phyloP scores from a whole-genome alignment of 2,329 filamentous ascomycete species.

The Cladosporium austrohemisphaericum region DNA sequence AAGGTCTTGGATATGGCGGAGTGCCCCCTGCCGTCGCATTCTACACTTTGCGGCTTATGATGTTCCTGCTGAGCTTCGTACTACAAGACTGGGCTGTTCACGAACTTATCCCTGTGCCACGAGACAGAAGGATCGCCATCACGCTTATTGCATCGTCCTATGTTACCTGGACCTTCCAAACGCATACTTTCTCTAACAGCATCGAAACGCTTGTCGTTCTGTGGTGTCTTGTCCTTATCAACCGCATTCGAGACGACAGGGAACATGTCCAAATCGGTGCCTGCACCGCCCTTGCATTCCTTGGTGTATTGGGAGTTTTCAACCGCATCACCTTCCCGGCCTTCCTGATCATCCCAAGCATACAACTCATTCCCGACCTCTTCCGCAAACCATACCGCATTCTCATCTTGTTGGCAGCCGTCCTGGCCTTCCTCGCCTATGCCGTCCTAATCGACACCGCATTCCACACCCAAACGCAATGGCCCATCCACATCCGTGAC shows the following conservation, averaged over 20 bases:
- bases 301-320: constrained; percentile 82
- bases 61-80: constrained; percentile 94
- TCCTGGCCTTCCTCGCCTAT: constrained; percentile 67
- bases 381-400: constrained; percentile 57
- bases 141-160: constrained; percentile 91
- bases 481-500: constrained; percentile 64
- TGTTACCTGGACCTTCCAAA: constrained; percentile 98
- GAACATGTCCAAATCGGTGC: constrained; percentile 74
- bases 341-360: constrained; percentile 78
- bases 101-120: constrained; percentile 76
- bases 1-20: constrained; percentile 73
- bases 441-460: constrained; percentile 52
- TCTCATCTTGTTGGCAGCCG: constrained; percentile 66
- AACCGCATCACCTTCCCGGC: constrained; percentile 97
- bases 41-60: constrained; percentile 80
- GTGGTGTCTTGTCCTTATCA: constrained; percentile 89
- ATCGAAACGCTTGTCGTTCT: constrained; percentile 88
- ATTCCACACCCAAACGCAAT: constrained; percentile 44
- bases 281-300: constrained; percentile 72
- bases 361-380: constrained; percentile 83
- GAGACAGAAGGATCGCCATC: constrained; percentile 67
- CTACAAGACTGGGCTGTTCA: constrained; percentile 96
- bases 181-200: constrained; percentile 97
- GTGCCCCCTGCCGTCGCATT: constrained; percentile 84
- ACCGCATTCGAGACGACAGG: constrained; percentile 75